Base-by-base conservation (phyloP, 1,284 basidiomycete species). In the Ustilago crameri region DNA sequence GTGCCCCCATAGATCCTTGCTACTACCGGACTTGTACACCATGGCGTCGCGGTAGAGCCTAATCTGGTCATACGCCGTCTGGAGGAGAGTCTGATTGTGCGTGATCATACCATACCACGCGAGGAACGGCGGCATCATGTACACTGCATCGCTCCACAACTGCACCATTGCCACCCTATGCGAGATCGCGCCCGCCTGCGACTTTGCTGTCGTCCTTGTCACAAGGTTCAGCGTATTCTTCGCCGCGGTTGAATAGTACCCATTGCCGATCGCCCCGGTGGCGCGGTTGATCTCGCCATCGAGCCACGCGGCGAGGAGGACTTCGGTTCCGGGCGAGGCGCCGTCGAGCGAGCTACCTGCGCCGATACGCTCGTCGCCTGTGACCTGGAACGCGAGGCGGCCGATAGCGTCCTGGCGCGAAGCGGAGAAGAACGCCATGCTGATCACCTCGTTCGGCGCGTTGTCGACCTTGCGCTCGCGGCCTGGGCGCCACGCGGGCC, bases 61-160 rank as follows among this genome's bases (percentile, higher is more conserved):
- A 68, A 91, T 89, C 82, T 97, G 95, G 35, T 87, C 88, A 84
- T 92, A 91, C 0, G 92, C 90, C 52, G 88, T 87, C 32, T 85
- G 82, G 9, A 95, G 79, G 23, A 94, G 85, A 1, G 89, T 88
- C 40, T 87, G 82, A 83, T 95, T 93, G 27, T 85, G 79, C 0
- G 88, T 89, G 24, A 89, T 75, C 32, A 89, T 89, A 27, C 91
- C 95, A 81, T 93, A 95, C 84, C 91, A 93, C 0, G 94, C 93
- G 9, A 97, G 84, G 84, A 95, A 96, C 0, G 94, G 94, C 0
- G 94, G 93, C 0, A 91, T 91, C 93, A 95, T 93, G 84, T 91
- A 93, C 8, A 91, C 87, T 15, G 76, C 73, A 18, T 83, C 81
- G 45, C 74, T 79, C 85, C 80, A 82, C n/a, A 78, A 54, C 20